A percentile compares a stretch with the other conserved stretches of the same genome.
Evolutionary conservation across 2,329 filamentous ascomycete species (phyloP).

Genomic region (Xylariaceae sp.): DNA sequence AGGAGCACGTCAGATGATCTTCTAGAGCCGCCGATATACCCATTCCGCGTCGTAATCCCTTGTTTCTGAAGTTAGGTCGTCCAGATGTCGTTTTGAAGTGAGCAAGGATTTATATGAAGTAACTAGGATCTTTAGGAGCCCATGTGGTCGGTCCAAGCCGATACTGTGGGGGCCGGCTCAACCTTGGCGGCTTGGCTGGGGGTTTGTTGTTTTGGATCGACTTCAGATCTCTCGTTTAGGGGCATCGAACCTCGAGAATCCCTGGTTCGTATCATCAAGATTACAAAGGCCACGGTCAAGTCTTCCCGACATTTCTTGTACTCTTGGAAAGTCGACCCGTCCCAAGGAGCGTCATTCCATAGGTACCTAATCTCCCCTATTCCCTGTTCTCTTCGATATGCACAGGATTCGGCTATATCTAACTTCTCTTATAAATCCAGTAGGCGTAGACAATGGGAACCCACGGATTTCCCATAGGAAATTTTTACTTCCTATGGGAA

Average conservation of each 20-base stretch:
- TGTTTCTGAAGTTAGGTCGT: conserved; percentile 1
- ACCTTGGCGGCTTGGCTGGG: conserved; percentile 18
- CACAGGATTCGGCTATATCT: too few species aligned
- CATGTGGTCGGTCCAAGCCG: conserved; percentile 3
- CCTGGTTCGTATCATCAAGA: background rate
- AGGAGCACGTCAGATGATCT: conserved; percentile 19
- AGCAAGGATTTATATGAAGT: background rate
- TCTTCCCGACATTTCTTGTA: background rate
- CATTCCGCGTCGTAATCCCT: conserved; percentile 18
- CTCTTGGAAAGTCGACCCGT: too few species aligned
- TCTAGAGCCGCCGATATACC: conserved; percentile 4
- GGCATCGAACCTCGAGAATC: conserved; percentile 1
- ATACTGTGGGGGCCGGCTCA: conserved; percentile 8
- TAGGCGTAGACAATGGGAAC: too few species aligned
- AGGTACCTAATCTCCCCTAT: too few species aligned
- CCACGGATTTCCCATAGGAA: too few species aligned
- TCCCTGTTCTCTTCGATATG: too few species aligned
- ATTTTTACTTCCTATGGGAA: too few species aligned
- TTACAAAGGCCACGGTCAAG: background rate
- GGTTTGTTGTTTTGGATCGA: conserved; percentile 25
- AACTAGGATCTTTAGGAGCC: background rate
- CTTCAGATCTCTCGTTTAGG: conserved; percentile 26
- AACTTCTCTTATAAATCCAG: too few species aligned
- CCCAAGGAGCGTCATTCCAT: too few species aligned
- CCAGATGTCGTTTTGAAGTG: background rate